phyloP scores from a whole-genome alignment of 2,329 filamentous ascomycete genomes.

The Ciborinia camelliae region DNA sequence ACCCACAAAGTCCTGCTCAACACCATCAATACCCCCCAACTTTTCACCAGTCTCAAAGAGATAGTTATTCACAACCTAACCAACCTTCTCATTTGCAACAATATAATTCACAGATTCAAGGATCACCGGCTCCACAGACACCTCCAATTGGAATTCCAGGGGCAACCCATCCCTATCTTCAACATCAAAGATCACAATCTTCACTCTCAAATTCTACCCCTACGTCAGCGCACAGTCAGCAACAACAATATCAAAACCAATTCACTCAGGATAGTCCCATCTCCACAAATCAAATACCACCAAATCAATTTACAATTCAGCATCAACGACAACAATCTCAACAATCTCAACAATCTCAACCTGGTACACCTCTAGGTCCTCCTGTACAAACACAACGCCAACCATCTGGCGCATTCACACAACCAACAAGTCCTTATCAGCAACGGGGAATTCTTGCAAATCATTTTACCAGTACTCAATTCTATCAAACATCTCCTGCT shows the following conservation, averaged over 20 bases:
- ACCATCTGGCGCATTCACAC: conserved; percentile 45
- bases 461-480: conserved; percentile 26
- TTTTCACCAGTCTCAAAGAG: conserved; percentile 28
- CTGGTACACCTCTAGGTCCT: conserved; percentile 48
- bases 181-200: conserved; percentile 52
- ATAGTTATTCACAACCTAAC: conserved; percentile 34
- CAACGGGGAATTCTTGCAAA: conserved; percentile 43
- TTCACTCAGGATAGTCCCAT: conserved; percentile 54
- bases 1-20: conserved; percentile 37
- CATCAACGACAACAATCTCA: conserved; percentile 34
- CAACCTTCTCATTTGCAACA: conserved; percentile 33
- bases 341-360: conserved; percentile 34
- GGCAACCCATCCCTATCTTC: conserved; percentile 37
- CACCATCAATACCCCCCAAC: conserved; percentile 34
- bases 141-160: conserved; percentile 37
- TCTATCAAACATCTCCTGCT: conserved; percentile 38
- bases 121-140: conserved; percentile 37
- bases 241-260: conserved; percentile 39
- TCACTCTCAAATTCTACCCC: conserved; percentile 58
- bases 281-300: conserved; percentile 28
- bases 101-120: conserved; percentile 32
- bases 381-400: conserved; percentile 46
- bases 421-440: conserved; percentile 59
- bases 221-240: conserved; percentile 60
- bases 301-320: conserved; percentile 31